phyloP scores from a whole-genome alignment of 2,329 filamentous ascomycete species.

The Alternaria consortialis region DNA sequence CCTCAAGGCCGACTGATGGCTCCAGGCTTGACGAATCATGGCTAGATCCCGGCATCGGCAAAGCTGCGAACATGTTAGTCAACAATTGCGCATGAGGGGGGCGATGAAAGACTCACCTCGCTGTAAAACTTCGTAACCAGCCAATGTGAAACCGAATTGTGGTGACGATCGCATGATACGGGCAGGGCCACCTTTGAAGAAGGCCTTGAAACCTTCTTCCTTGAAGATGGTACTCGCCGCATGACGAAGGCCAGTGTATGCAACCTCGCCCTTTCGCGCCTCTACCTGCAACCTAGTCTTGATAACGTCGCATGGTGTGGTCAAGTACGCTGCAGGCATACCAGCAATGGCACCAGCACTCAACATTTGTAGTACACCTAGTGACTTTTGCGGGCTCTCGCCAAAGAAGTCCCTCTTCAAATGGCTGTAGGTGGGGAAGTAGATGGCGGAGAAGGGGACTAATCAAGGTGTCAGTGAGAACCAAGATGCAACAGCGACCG shows the following conservation, averaged over 20 bases:
- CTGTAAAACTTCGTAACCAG: conserved; percentile 92
- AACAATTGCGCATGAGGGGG: background rate
- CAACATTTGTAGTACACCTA: conserved; percentile 88
- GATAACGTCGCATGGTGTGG: conserved; percentile 98
- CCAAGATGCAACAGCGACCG: background rate
- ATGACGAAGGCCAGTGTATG: conserved; percentile 87
- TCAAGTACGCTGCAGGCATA: conserved; percentile 76
- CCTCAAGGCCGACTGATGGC: conserved; percentile 69
- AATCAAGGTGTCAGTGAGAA: conserved; percentile 20
- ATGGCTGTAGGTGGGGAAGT: conserved; percentile 97
- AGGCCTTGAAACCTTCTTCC: conserved; percentile 93
- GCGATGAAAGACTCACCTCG: conserved; percentile 49
- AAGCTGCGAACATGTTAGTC: conserved; percentile 43
- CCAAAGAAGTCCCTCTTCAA: conserved; percentile 94
- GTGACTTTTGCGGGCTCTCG: conserved; percentile 84
- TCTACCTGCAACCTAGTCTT: conserved; percentile 98
- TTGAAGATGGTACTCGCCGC: conserved; percentile 82
- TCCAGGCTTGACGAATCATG: conserved; percentile 63
- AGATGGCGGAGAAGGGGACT: conserved; percentile 97
- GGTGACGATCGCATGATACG: conserved; percentile 94
- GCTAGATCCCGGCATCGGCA: conserved; percentile 80
- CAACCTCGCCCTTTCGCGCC: conserved; percentile 90
- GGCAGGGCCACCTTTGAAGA: conserved; percentile 98
- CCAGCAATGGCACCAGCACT: conserved; percentile 86
- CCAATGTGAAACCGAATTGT: conserved; percentile 97